Base-by-base conservation (phyloP, 805 yeast species). In the Wickerhamiella lipophila region DNA sequence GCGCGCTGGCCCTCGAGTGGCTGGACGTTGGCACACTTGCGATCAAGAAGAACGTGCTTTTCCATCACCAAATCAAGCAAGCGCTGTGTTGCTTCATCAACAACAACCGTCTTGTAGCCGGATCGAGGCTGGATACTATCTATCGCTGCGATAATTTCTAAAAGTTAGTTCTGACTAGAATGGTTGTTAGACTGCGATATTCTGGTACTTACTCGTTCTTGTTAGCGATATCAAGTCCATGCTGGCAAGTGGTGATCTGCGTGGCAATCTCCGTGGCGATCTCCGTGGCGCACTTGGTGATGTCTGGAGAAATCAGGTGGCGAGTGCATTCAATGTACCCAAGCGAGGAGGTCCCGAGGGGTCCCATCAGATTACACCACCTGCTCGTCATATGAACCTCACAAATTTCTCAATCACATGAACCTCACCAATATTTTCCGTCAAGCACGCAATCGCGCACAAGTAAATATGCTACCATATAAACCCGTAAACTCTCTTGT, bases 1-100 rank as follows among this genome's bases (percentile, higher is more conserved):
- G 74, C 74, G 54, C 94, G 71, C 38, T 66, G 68, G 22, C 74
- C 69, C 55, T 82, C 89, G 16, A 85, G 68, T 52, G 68, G 64
- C 57, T 80, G 87, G 15, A 83, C 70, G 12, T 84, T 78, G 51
- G 68, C 62, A 19, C 62, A 60, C 40, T 58, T 58, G 23, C 66
- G 54, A 51, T 63, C 59, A 44, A 65, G 58, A 11, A 64, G 52
- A 39, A 63, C 66, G 52, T 69, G 70, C 22, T 68, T 61, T 16
- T 81, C 68, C 22, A 61, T 42, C 11, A 58, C 58, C 21, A 51
- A 52, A 25, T 53, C 55, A 15, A 64, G 42, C 9, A 62, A 40
- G n/a, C 52, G 47, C 29, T 59, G 49, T 21, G 55, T 60, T n/a
- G 56, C 50, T n/a, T 41, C 43, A 42, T 62, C 67, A 13, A 63